These are phyloP conservation scores for Prunus mongolica DNA, from an alignment of 306 rosid genomes.

Conservation along the genomic window DNA sequence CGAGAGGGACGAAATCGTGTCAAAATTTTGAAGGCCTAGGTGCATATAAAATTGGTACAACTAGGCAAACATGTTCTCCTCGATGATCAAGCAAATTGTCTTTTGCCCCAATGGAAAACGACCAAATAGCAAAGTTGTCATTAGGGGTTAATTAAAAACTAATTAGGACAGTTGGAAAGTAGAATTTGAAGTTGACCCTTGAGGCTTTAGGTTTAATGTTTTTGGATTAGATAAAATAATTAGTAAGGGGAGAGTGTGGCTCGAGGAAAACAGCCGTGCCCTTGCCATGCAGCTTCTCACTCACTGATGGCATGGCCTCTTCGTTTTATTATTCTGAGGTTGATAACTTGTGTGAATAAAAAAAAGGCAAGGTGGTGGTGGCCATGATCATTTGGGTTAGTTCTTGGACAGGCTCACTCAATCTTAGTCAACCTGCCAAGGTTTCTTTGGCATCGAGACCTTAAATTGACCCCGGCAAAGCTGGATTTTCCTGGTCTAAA, in stretches of 20 bases:
- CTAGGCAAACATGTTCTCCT: conserved; percentile 49
- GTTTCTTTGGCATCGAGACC: conserved; percentile 53
- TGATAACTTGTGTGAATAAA: background rate
- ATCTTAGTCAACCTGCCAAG: background rate
- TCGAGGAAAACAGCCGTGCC: conserved; percentile 36
- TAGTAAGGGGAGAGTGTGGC: conserved; percentile 30
- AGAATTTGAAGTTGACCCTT: conserved; percentile 15
- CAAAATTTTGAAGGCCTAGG: background rate
- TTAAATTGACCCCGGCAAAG: conserved; percentile 37
- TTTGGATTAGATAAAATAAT: background rate
- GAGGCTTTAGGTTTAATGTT: background rate
- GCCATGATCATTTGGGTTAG: conserved; percentile 9
- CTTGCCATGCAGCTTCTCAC: conserved; percentile 11
- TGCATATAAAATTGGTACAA: conserved; percentile 23
- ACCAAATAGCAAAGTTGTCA: conserved; percentile 29
- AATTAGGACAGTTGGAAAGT: conserved; percentile 39
- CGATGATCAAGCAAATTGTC: conserved; percentile 44
- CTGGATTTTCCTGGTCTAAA: conserved; percentile 19
- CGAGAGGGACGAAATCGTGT: conserved; percentile 20
- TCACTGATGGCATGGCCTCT: background rate
- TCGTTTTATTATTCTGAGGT: background rate
- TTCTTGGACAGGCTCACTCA: background rate
- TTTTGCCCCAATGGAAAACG: conserved; percentile 31
- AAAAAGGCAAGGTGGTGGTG: conserved; percentile 10
- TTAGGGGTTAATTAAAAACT: conserved; percentile 29